phyloP scores from a whole-genome alignment of 352 stramenopile genomes.

The Phytophthora brassicae region DNA sequence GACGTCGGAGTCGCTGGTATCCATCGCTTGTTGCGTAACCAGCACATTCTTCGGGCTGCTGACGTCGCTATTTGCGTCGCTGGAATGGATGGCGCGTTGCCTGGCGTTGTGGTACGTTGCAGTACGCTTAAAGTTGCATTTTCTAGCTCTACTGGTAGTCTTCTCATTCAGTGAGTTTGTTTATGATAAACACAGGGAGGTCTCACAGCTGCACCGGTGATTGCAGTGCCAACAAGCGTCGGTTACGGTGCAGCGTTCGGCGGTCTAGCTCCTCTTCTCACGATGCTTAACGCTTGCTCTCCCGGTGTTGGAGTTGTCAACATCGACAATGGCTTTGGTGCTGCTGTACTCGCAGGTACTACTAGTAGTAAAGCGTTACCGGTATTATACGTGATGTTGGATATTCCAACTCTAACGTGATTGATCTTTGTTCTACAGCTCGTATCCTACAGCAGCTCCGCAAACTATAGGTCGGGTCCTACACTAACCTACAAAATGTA shows the following conservation, averaged over 20 bases:
- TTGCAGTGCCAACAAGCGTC: slow-evolving; percentile 93
- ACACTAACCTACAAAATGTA: slow-evolving; percentile 6
- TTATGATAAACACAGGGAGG: slow-evolving; percentile 49
- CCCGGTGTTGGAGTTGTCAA: slow-evolving; percentile 99
- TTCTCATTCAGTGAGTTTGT: slow-evolving; percentile 1
- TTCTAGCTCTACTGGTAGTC: background rate
- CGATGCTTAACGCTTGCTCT: slow-evolving; percentile 98
- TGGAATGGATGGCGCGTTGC: slow-evolving; percentile 97
- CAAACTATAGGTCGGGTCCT: slow-evolving; percentile 3
- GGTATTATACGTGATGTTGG: too few relatives aligned
- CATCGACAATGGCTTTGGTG: slow-evolving; percentile 99
- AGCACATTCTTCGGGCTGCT: slow-evolving; percentile 79
- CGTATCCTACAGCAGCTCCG: slow-evolving; percentile 32
- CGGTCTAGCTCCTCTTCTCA: slow-evolving; percentile 94
- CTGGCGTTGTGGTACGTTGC: slow-evolving; percentile 92
- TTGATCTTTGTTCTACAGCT: slow-evolving; percentile 24
- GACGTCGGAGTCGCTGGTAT: slow-evolving; percentile 95
- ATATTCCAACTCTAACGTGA: slow-evolving; percentile 12
- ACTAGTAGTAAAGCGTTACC: too few relatives aligned
- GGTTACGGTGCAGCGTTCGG: slow-evolving; percentile 90
- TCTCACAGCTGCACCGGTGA: slow-evolving; percentile 79
- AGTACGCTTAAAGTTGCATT: background rate
- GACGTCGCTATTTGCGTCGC: slow-evolving; percentile 96
- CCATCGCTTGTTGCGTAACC: slow-evolving; percentile 89
- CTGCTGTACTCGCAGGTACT: slow-evolving; percentile 92